phyloP scores from a whole-genome alignment of 139 green algal genomes.

The Mychonastes homosphaera region DNA sequence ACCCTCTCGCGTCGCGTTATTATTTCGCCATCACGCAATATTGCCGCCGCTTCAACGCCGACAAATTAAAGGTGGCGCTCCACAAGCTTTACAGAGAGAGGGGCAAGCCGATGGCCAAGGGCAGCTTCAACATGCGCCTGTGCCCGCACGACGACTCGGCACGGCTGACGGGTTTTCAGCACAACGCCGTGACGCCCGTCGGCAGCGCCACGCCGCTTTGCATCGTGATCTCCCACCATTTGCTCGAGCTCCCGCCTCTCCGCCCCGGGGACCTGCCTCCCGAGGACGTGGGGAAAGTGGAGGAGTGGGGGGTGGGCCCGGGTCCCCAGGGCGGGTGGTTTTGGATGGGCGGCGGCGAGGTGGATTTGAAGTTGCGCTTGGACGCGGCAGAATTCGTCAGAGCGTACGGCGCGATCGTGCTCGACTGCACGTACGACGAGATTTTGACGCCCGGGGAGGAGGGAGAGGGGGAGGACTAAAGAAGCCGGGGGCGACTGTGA shows the following conservation, averaged over 20 bases:
- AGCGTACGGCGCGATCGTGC: conserved; percentile 42
- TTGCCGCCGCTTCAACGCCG: conserved; percentile 49
- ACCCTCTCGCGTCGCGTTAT: not conserved
- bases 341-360: conserved; percentile 76
- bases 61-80: conserved; percentile 67
- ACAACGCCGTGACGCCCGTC: conserved; percentile 80
- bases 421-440: conserved; percentile 53
- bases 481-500: too few relatives aligned
- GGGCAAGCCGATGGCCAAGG: conserved; percentile 29
- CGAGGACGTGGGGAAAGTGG: too few relatives aligned
- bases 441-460: too few relatives aligned
- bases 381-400: conserved; percentile 41
- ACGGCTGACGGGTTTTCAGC: conserved; percentile 50
- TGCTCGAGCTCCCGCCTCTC: conserved; percentile 42
- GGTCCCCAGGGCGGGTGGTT: too few relatives aligned
- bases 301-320: too few relatives aligned
- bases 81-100: conserved; percentile 35
- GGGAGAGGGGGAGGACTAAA: too few relatives aligned
- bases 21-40: conserved; percentile 47
- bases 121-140: conserved; percentile 80
- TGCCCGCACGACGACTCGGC: conserved; percentile 51
- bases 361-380: conserved; percentile 77
- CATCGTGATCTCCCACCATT: conserved; percentile 62
- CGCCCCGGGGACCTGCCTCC: too few relatives aligned
- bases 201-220: conserved; percentile 53